These are phyloP conservation scores for Eutypella sp. DNA, from an alignment of 2,329 filamentous ascomycete species.

Conservation along the genomic window DNA sequence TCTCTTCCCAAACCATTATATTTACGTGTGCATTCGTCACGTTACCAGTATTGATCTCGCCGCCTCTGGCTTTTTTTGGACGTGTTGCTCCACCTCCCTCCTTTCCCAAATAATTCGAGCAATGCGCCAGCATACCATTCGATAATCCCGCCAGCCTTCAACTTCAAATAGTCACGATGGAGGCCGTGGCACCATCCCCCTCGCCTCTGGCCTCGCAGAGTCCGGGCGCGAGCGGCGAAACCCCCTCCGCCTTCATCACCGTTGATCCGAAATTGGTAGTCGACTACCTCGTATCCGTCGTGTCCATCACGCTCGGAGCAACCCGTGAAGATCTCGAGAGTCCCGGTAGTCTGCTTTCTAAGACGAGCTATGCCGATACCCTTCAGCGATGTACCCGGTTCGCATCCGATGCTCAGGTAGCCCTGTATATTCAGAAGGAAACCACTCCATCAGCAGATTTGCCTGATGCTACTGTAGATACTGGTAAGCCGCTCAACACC, in stretches of 20 bases:
- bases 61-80: constrained; percentile 7
- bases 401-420: constrained; percentile 79
- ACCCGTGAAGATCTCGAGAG: constrained; percentile 73
- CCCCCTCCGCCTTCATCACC: constrained; percentile 42
- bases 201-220: constrained; percentile 37
- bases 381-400: constrained; percentile 84
- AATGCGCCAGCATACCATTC: constrained; percentile 16
- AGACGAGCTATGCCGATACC: constrained; percentile 68
- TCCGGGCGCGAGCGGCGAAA: constrained; percentile 42
- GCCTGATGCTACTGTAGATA: constrained; percentile 42
- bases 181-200: constrained; percentile 45
- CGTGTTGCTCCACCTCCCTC: constrained; percentile 10
- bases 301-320: constrained; percentile 70
- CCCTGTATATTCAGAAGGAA: constrained; percentile 89
- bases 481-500: constrained; percentile 33
- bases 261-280: constrained; percentile 66
- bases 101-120: constrained; percentile 16
- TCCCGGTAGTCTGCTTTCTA: constrained; percentile 76
- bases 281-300: constrained; percentile 66
- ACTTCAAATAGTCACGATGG: constrained; percentile 38
- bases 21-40: neutral
- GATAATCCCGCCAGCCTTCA: constrained; percentile 12
- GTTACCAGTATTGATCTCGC: constrained; percentile 1
- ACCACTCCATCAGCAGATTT: constrained; percentile 49
- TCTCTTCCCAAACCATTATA: neutral